Percentiles rank a stretch among this genome's conserved stretches.
Evolutionary conservation across 805 yeast genomes (phyloP).

Genomic region (Saccharomycopsis microspora): DNA sequence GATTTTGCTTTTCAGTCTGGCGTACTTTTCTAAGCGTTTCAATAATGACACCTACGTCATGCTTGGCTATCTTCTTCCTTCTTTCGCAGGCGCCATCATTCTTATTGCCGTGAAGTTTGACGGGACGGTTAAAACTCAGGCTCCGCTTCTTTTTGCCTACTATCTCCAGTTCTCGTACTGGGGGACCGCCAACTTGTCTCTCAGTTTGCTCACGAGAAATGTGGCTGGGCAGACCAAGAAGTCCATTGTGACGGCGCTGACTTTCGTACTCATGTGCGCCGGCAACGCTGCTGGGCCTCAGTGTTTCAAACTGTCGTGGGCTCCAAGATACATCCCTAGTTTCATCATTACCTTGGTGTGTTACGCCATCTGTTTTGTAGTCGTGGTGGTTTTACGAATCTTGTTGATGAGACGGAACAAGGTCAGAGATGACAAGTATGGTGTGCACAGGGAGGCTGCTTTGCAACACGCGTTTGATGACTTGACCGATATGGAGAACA

Average conservation of each 20-base stretch:
- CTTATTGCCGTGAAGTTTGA: conserved; percentile 20
- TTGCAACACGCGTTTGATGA: conserved; percentile 27
- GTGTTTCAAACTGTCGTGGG: conserved; percentile 30
- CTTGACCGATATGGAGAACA: conserved; percentile 32
- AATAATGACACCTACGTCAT: conserved; percentile 19
- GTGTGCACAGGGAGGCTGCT: conserved; percentile 22
- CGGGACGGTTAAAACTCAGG: conserved; percentile 18
- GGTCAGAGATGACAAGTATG: conserved; percentile 29
- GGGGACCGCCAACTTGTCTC: conserved; percentile 20
- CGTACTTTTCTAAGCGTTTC: conserved; percentile 19
- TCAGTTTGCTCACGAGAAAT: conserved; percentile 24
- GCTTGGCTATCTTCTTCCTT: conserved; percentile 22
- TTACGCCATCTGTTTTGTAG: conserved; percentile 30
- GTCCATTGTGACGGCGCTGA: conserved; percentile 35
- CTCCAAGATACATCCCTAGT: conserved; percentile 38
- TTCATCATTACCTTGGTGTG: conserved; percentile 41
- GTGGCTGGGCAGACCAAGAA: conserved; percentile 72
- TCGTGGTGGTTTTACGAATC: conserved; percentile 23
- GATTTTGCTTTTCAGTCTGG: conserved; percentile 19
- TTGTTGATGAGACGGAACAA: conserved; percentile 29
- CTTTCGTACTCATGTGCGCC: conserved; percentile 50
- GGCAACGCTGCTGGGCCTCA: conserved; percentile 50
- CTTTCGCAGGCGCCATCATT: conserved; percentile 24
- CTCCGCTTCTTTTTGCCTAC: conserved; percentile 22
- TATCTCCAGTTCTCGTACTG: conserved; percentile 22